Evolutionary conservation across 140 eudicot genomes (phyloP).

Genomic region (Cichorium intybus): DNA sequence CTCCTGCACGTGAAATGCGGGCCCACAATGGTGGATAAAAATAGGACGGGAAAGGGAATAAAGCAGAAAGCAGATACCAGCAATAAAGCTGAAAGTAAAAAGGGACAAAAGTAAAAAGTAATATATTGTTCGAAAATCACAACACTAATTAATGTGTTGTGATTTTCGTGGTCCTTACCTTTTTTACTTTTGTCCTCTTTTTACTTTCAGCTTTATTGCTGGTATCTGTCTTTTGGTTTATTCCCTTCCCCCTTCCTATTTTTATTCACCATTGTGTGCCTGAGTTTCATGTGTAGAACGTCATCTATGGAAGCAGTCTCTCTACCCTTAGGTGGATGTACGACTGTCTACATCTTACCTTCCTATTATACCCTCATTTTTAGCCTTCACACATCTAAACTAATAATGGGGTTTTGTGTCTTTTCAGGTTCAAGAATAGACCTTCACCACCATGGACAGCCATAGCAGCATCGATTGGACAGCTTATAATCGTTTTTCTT

Average conservation of each 20-base stretch:
- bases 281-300: neutral
- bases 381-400: too few species aligned
- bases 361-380: neutral
- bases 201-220: too few species aligned
- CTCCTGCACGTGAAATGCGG: too few species aligned
- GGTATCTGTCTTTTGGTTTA: neutral
- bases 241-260: neutral
- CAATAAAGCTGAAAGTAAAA: too few species aligned
- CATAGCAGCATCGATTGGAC: conserved; percentile 40
- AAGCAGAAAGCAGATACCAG: too few species aligned
- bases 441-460: conserved; percentile 77
- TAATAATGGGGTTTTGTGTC: neutral
- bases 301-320: neutral
- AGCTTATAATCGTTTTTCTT: conserved; percentile 51
- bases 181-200: too few species aligned
- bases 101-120: too few species aligned
- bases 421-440: conserved; percentile 65
- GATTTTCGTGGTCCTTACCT: too few species aligned
- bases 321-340: neutral
- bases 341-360: neutral
- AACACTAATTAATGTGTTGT: too few species aligned
- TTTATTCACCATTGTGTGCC: neutral
- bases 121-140: neutral
- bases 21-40: too few species aligned
- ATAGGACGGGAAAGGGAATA: too few species aligned